Evolutionary conservation across 495 filamentous ascomycete genomes (phyloP).

Genomic region (Neurospora discreta): DNA sequence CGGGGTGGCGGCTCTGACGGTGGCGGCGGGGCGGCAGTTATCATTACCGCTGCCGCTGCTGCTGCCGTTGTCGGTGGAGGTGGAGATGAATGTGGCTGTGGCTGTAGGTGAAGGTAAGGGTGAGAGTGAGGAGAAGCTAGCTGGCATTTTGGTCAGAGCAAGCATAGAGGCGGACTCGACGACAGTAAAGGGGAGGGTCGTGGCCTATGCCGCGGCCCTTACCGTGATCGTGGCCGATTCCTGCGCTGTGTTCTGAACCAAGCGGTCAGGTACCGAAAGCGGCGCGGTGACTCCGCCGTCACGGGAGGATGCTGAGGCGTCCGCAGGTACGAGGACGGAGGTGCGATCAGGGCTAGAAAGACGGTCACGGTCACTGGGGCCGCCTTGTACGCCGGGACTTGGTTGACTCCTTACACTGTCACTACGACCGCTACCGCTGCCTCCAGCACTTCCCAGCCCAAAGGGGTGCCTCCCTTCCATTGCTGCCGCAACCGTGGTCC

Average conservation of each 20-base stretch:
- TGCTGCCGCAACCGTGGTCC: not conserved
- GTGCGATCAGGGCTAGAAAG: not conserved
- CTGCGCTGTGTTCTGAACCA: not conserved
- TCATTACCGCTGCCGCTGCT: not conserved
- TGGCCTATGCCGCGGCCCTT: not conserved
- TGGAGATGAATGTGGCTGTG: not conserved
- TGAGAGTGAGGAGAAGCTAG: constrained; percentile 3
- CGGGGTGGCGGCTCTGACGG: constrained; percentile 43
- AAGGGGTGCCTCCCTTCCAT: not conserved
- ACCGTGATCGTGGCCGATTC: not conserved
- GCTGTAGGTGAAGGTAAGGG: constrained; percentile 2
- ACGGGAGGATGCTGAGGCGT: not conserved
- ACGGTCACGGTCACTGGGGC: not conserved
- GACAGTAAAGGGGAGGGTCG: not conserved
- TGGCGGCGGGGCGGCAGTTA: constrained; percentile 19
- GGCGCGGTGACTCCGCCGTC: not conserved
- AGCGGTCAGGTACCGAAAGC: not conserved
- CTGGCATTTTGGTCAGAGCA: not conserved
- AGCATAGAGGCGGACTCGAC: not conserved
- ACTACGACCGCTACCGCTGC: not conserved
- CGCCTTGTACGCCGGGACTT: not conserved
- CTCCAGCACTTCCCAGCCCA: not conserved
- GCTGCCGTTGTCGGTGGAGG: not conserved
- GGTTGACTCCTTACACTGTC: not conserved
- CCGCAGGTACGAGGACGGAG: not conserved